Base-by-base conservation (phyloP, 768 basidiomycete species). In the Auricularia auricula-judae region DNA sequence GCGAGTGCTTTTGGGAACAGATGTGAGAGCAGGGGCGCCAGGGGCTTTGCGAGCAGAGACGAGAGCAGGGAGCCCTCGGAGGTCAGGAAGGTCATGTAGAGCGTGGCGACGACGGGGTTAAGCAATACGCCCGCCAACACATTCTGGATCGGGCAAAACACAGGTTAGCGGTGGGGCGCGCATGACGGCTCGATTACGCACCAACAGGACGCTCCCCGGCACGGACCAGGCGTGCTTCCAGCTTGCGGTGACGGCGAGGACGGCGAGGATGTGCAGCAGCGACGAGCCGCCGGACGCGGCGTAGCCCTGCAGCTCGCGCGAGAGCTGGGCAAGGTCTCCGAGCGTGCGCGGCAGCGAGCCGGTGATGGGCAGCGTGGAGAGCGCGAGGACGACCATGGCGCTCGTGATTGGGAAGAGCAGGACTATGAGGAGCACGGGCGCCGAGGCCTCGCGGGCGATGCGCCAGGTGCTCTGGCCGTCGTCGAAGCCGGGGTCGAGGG, bases 221-320 rank as follows among this genome's bases (percentile, higher is more conserved):
- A 98, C 84, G 66, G 91, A 94, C 95, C 94, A 98, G 3, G 94
- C 93, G 73, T 98, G 95, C 76, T 94, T 97, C 93, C 93, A 98
- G 35, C 93, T 78, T 3, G 91, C 91, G 18, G 89, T 87, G 14
- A 94, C 80, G 44, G 88, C 86, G 70, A 98, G 81, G 61, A 94
- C 92, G 33, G 81, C 85, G 53, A 95, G 73, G 63, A 96, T 90
- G 75, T 96, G 95, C 7, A 82, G 81, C 63, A 85, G 78, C 21
- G 87, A 82, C 2, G 75, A 78, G 36, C 77, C 68, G 11, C 89
- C 88, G 65, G 86, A 86, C 72, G 87, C 87, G 8, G 88, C 84
- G 73, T 93, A 93, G 62, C 81, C 84, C 70, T 88, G 88, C 5
- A 91, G 82, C 65, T 91, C 89, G 51, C 82, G 78, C 16, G 88